Base-by-base conservation (phyloP, 352 stramenopile species). In the Phytophthora rubi region DNA sequence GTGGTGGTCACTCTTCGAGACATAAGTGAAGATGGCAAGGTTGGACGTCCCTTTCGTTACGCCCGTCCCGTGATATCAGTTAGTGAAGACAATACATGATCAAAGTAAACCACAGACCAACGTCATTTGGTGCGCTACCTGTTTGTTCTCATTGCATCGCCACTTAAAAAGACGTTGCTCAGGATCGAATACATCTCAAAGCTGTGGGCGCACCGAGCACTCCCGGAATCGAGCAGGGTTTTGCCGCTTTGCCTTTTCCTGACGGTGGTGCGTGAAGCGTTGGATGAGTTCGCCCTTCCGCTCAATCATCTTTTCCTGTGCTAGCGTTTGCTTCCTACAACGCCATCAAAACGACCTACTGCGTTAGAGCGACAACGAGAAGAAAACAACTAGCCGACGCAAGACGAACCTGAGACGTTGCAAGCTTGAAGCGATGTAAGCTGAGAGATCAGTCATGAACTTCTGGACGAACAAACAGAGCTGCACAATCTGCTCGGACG, bases 181-280 rank as follows among this genome's bases (percentile, higher is more conserved):
- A 42, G 6, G 15, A 23, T 23, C 9, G 37, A 12, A 18, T 18
- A 53, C 15, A 18, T 58, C 26, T 81, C 49, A 85, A 10, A 68
- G 48, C 21, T 59, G 47, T 53, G 71, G 73, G 26, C 75, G 73
- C 28, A 81, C 63, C 3, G 77, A 82, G 33, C 78, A 88, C n/a
- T 90, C 82, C 4, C 82, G 78, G 30, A 86, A 84, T 30, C 76
- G 70, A 32, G 78, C 75, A n/a, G 79, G 57, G 8, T 67, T 62
- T 52, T 74, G 56, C 35, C 73, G 76, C 53, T 86, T 86, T 15
- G 59, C 28, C 18, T 78, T 80, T 30, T 90, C 82, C 59, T 81
- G 70, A 1, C 82, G 79, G 57, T 90, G 82, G n/a, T 90, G 82
- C 1, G 72, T 90, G 58, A 90, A 88, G 0, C 82, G 71, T n/a